A percentile compares a stretch with the other conserved stretches of the same genome.
phyloP scores from a whole-genome alignment of 371 early-diverging fungal genomes.

The Rhizomucor pusillus region DNA sequence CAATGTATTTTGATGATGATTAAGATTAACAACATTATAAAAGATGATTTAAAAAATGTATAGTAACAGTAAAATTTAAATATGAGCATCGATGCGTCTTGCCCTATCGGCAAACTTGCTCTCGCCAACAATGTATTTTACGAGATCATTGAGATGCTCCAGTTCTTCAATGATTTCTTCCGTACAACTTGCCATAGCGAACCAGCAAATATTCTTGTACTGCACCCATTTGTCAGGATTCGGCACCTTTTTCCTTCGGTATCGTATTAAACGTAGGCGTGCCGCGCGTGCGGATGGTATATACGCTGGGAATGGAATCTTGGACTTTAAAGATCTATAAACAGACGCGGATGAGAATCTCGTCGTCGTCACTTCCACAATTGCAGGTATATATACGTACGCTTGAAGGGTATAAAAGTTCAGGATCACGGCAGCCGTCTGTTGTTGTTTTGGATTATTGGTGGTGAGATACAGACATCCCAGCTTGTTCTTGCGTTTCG shows the following conservation, averaged over 20 bases:
- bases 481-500: no score
- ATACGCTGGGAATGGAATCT: slow-evolving; percentile 55
- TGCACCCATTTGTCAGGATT: slow-evolving; percentile 22
- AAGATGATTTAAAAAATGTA: no score
- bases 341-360: no score
- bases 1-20: no score
- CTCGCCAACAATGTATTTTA: slow-evolving; percentile 42
- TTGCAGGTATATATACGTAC: slow-evolving; percentile 1
- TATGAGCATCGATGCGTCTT: slow-evolving; percentile 26
- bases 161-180: slow-evolving; percentile 63
- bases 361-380: no score
- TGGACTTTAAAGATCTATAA: slow-evolving; percentile 45
- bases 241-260: slow-evolving; percentile 29
- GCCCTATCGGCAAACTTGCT: slow-evolving; percentile 30
- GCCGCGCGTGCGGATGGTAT: slow-evolving; percentile 57
- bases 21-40: no score
- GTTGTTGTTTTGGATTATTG: not conserved
- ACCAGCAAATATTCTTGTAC: slow-evolving; percentile 47
- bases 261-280: slow-evolving; percentile 47
- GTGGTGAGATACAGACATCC: not conserved
- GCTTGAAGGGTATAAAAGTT: slow-evolving; percentile 50
- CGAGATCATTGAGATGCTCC: slow-evolving; percentile 37
- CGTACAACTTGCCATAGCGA: slow-evolving; percentile 45
- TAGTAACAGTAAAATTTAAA: no score
- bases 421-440: slow-evolving; percentile 45